Base-by-base conservation (phyloP, 2,329 filamentous ascomycete species). In the Cylindrodendrum hubeiense region DNA sequence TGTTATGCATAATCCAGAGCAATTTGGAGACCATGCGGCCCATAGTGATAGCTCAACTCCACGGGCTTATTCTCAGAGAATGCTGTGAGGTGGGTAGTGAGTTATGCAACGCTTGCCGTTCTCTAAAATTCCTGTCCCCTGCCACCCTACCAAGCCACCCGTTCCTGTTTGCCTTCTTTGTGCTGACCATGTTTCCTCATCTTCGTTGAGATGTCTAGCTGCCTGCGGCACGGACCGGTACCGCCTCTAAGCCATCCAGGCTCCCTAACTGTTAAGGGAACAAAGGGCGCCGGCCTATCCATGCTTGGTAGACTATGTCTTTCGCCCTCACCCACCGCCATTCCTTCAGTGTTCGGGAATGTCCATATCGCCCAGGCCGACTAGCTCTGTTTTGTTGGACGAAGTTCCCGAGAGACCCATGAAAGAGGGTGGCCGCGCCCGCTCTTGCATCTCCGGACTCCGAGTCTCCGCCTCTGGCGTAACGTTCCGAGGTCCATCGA, bases 401-500 rank as follows among this genome's bases (percentile, higher is more conserved):
- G 70, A 47, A 66, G 73, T 60, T 62, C 66, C 64, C 26, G 66
- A 62, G 15, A 67, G 28, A 3, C 69, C 49, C 57, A 78, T 71
- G 10, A 79, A 74, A 13, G 73, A 57, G 12, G 73, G 71, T 9
- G 71, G 72, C n/a, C 71, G 68, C 37, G 68, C 66, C 30, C 80
- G 78, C 66, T 85, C 82, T 67, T 82, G 80, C 83, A 85, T 85
- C 69, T 85, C 83, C 0, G 83, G 82, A n/a, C 66, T 72, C 54
- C 75, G 78, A 10, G 63, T 69, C 22, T 71, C 73, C 22, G 52
- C 61, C 34, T 69, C 63, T n/a, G 68, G 61, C 33, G 66, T 69
- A 6, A 71, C 54, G 15, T 61, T 70, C 10, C 59, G 59, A 21
- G 51, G 58, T 26, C 64, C 34, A 26, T 59, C 30, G 26, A 47